Conservation (phyloP, 163 green algal species). For the Chlorella variabilis region DNA sequence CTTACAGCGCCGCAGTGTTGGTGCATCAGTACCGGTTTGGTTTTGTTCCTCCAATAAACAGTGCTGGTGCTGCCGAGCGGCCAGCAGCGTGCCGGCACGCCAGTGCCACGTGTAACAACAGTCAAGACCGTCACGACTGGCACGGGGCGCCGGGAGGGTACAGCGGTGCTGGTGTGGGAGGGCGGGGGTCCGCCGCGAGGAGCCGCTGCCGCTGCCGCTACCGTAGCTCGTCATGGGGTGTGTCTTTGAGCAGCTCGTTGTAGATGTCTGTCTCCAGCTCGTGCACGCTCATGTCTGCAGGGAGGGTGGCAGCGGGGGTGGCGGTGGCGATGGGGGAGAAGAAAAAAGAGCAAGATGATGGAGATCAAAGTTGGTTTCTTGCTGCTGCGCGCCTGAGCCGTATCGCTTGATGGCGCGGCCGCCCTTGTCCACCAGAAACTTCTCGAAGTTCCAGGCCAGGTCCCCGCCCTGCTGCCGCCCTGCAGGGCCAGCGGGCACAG, state of each 20-base stretch:
- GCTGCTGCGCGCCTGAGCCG: slow-evolving; percentile 3
- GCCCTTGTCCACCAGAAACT: slow-evolving; percentile 44
- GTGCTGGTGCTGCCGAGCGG: no score
- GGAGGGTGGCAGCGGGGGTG: neutral
- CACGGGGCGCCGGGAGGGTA: no score
- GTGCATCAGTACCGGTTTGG: no score
- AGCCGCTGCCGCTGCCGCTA: neutral
- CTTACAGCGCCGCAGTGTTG: no score
- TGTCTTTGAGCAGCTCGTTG: neutral
- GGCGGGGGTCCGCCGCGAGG: no score
- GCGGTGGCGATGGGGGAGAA: neutral
- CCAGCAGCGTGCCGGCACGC: no score
- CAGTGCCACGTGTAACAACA: no score
- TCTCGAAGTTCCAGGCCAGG: slow-evolving; percentile 47
- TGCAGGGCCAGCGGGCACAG: neutral
- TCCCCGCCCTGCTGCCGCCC: slow-evolving; percentile 3
- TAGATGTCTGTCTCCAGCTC: slow-evolving; percentile 1
- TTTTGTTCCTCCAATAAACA: no score
- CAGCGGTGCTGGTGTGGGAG: no score
- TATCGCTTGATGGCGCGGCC: slow-evolving; percentile 32
- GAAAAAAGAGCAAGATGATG: no score
- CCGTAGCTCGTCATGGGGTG: neutral
- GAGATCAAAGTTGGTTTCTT: no score
- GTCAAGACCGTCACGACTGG: no score
- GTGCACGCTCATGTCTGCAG: neutral